Conservation (phyloP, 2,329 filamentous ascomycete genomes). For the Pseudocercospora musae region DNA sequence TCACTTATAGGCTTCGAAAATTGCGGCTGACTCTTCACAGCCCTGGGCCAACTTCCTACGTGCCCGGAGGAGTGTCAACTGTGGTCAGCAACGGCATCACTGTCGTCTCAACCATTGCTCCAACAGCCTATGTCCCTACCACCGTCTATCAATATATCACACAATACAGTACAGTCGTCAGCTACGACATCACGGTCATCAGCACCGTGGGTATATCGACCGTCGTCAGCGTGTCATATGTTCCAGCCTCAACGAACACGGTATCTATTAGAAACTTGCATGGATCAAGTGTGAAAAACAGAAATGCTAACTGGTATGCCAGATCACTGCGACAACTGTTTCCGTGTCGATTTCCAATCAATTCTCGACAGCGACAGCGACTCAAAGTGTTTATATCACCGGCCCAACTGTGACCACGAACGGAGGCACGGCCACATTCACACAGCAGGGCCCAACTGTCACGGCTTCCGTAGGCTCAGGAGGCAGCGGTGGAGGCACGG, state of each 20-base stretch:
- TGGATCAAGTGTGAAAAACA: too few species aligned
- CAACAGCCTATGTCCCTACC: constrained; percentile 19
- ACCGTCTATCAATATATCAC: constrained; percentile 28
- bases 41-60: background rate
- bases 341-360: constrained; percentile 15
- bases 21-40: background rate
- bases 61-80: too few species aligned
- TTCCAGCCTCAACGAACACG: constrained; percentile 15
- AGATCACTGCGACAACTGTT: constrained; percentile 26
- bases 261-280: too few species aligned
- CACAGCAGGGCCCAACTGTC: constrained; percentile 19
- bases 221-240: constrained; percentile 23
- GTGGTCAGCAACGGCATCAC: too few species aligned
- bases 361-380: constrained; percentile 4
- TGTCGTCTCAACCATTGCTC: background rate
- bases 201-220: constrained; percentile 18
- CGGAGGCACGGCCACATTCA: constrained; percentile 14
- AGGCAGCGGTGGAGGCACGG: constrained; percentile 15
- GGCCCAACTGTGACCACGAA: constrained; percentile 20
- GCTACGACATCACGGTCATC: constrained; percentile 30
- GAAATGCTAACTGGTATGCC: background rate
- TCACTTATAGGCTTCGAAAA: background rate
- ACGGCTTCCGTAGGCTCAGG: constrained; percentile 18
- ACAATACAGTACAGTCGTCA: constrained; percentile 25
- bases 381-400: constrained; percentile 17